A percentile compares a stretch with the other conserved stretches of the same genome.
phyloP scores from a whole-genome alignment of 352 stramenopile genomes.

The Phytopythium litorale region DNA sequence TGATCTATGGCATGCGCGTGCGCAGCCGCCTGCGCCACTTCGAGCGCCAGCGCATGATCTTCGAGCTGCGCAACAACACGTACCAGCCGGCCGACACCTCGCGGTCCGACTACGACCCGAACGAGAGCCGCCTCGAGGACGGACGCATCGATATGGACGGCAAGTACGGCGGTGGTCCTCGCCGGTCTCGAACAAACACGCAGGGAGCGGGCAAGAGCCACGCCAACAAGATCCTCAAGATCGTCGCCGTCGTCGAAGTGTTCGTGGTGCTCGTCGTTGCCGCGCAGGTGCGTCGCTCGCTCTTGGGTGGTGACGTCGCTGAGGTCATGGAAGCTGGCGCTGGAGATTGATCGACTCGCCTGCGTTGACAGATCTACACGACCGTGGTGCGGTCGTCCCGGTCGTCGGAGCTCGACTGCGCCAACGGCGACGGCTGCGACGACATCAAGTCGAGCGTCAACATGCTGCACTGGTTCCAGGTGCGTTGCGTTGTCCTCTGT shows the following conservation, averaged over 20 bases:
- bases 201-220: constrained; percentile 13
- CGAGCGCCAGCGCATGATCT: constrained; percentile 4
- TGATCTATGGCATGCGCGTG: constrained; percentile 25
- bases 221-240: constrained; percentile 29
- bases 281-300: constrained; percentile 19
- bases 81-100: constrained; percentile 1
- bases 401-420: constrained; percentile 45
- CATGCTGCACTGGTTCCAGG: constrained; percentile 35
- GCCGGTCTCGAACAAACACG: not conserved
- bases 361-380: constrained; percentile 31
- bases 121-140: not conserved
- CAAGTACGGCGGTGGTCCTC: not conserved
- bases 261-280: constrained; percentile 24
- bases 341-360: not conserved
- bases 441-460: constrained; percentile 28
- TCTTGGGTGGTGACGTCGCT: not conserved
- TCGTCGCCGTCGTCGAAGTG: constrained; percentile 22
- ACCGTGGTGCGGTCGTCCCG: constrained; percentile 22
- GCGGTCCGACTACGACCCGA: not conserved
- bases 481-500: not conserved
- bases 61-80: constrained; percentile 5
- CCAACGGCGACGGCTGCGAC: constrained; percentile 49
- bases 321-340: not conserved
- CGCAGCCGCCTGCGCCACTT: constrained; percentile 1
- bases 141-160: not conserved